These are phyloP conservation scores for Pyrenula massariospora DNA, from an alignment of 495 filamentous ascomycete species.

Conservation along the genomic window DNA sequence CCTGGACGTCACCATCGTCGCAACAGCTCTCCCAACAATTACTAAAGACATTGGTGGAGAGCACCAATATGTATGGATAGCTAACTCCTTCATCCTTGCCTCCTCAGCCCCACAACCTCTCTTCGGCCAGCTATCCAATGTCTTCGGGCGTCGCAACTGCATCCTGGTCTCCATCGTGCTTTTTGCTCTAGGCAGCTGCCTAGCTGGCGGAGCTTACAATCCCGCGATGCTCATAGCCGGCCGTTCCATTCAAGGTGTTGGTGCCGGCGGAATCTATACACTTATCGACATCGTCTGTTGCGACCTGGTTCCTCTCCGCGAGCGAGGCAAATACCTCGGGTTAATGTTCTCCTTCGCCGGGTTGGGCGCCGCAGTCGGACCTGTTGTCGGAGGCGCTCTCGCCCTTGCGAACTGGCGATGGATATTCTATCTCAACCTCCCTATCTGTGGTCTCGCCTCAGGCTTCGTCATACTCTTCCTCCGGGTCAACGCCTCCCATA, in stretches of 20 bases:
- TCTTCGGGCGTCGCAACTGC: constrained; percentile 68
- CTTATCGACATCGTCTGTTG: constrained; percentile 74
- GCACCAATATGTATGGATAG: too few relatives aligned
- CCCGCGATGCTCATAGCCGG: constrained; percentile 67
- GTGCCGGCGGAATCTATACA: constrained; percentile 71
- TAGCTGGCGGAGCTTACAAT: constrained; percentile 69
- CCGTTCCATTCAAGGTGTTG: constrained; percentile 71
- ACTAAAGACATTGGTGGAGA: too few relatives aligned
- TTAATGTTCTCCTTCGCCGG: too few relatives aligned
- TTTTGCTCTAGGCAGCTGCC: constrained; percentile 72
- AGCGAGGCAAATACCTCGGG: too few relatives aligned
- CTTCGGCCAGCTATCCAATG: constrained; percentile 77
- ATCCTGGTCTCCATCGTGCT: constrained; percentile 68
- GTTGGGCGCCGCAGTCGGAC: constrained; percentile 1
- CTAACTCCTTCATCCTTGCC: constrained; percentile 79
- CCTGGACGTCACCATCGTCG: neutral
- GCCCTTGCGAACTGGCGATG: constrained; percentile 4
- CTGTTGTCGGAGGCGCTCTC: constrained; percentile 4
- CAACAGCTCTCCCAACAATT: neutral
- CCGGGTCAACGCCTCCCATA: constrained; percentile 4
- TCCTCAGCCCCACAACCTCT: constrained; percentile 83
- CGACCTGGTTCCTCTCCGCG: constrained; percentile 73
- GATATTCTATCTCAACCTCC: constrained; percentile 11
- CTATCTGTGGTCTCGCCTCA: constrained; percentile 8
- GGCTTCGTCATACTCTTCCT: constrained; percentile 7